Conservation (phyloP, 345 rosid species). For the Populus nigra region DNA sequence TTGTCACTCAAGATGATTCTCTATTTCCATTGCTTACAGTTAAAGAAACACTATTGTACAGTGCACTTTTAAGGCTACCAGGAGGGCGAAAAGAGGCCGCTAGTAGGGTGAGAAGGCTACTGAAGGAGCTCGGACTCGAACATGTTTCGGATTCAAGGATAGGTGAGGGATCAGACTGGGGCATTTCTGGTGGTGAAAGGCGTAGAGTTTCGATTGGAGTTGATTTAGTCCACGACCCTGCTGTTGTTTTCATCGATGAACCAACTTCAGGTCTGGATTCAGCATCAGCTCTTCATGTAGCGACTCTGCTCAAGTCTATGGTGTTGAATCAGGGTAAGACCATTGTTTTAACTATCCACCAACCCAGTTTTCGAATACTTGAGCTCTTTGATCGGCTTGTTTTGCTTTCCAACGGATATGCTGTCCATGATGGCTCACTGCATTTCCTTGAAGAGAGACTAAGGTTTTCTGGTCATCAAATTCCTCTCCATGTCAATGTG, state of each 20-base stretch:
- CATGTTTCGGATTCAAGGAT: constrained; percentile 58
- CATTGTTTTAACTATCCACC: constrained; percentile 79
- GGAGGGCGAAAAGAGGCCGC: constrained; percentile 45
- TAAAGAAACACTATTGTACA: constrained; percentile 75
- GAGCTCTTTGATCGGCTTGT: constrained; percentile 62
- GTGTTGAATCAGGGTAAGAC: constrained; percentile 71
- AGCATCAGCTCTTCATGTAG: constrained; percentile 72
- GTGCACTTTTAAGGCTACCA: constrained; percentile 72
- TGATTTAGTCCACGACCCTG: constrained; percentile 86
- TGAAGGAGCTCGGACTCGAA: constrained; percentile 71
- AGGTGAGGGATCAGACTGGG: constrained; percentile 57
- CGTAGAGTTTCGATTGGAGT: constrained; percentile 87
- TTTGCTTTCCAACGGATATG: constrained; percentile 64
- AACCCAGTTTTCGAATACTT: constrained; percentile 85
- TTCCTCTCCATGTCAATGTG: constrained; percentile 3
- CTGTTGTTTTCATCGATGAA: constrained; percentile 79
- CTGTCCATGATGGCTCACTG: constrained; percentile 58
- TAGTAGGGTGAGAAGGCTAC: constrained; percentile 49
- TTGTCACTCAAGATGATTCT: constrained; percentile 83
- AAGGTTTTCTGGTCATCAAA: constrained; percentile 43
- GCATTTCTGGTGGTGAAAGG: constrained; percentile 89
- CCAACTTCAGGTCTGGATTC: constrained; percentile 98
- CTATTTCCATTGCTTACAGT: constrained; percentile 82
- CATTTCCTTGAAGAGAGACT: constrained; percentile 59
- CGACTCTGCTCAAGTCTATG: constrained; percentile 64